Evolutionary conservation across 192 early-diverging fungal species (phyloP).

Genomic region (Dissophora globulifera): DNA sequence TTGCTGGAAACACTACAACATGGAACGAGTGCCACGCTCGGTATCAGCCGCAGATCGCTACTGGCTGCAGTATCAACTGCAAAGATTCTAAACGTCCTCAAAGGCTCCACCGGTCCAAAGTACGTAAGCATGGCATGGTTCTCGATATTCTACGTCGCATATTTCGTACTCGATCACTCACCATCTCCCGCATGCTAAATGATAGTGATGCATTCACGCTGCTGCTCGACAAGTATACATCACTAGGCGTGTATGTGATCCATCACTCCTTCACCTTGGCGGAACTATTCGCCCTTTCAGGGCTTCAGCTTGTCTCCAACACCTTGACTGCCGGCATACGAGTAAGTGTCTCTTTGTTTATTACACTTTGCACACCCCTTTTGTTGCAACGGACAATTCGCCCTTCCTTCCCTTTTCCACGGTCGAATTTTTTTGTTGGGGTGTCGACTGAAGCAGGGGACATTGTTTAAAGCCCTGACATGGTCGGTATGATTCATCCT

Average conservation of each 20-base stretch:
- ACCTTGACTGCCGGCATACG: slow-evolving; percentile 75
- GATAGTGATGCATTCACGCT: slow-evolving; percentile 63
- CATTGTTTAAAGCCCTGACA: too few species aligned
- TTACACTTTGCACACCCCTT: background rate
- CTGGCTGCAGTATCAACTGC: slow-evolving; percentile 71
- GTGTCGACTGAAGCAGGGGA: too few species aligned
- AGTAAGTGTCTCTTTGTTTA: slow-evolving; percentile 46
- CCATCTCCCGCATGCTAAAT: background rate
- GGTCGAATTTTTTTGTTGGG: too few species aligned
- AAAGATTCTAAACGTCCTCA: slow-evolving; percentile 64
- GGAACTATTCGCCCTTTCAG: slow-evolving; percentile 79
- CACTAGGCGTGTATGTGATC: slow-evolving; percentile 68
- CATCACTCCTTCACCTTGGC: slow-evolving; percentile 79
- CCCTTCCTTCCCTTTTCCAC: too few species aligned
- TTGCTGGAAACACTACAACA: slow-evolving; percentile 71
- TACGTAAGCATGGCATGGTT: slow-evolving; percentile 18
- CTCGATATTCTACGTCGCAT: background rate
- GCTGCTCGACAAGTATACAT: slow-evolving; percentile 72
- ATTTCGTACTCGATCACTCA: background rate
- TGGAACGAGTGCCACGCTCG: slow-evolving; percentile 66
- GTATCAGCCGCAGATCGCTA: slow-evolving; percentile 63
- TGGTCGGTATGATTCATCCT: too few species aligned
- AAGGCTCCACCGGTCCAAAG: slow-evolving; percentile 34
- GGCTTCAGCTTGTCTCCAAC: slow-evolving; percentile 81
- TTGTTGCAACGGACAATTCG: too few species aligned